phyloP scores from a whole-genome alignment of 2,329 filamentous ascomycete species.

The Pseudogymnoascus destructans region DNA sequence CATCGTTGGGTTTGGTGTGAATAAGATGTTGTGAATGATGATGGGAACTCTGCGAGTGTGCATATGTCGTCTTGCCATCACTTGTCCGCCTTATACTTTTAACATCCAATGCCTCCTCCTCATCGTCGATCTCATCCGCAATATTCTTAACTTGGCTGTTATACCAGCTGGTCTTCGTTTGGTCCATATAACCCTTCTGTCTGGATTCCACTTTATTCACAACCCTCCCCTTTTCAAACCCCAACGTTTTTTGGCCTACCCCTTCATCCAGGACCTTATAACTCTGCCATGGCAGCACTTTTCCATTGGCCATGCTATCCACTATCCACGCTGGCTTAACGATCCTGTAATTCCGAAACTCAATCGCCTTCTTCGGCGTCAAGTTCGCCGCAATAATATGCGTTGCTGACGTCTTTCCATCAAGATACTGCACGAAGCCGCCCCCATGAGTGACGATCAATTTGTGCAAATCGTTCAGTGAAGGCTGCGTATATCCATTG shows the following conservation, averaged over 20 bases:
- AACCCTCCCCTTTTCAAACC: constrained; percentile 47
- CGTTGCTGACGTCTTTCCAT: constrained; percentile 87
- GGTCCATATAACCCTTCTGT: constrained; percentile 59
- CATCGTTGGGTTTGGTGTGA: background rate
- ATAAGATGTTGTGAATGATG: background rate
- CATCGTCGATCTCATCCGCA: constrained; percentile 31
- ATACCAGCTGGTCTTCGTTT: constrained; percentile 75
- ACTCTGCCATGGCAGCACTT: constrained; percentile 69
- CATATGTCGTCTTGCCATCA: background rate
- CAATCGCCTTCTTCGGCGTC: constrained; percentile 83
- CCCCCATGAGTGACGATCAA: constrained; percentile 90
- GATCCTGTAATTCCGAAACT: constrained; percentile 77
- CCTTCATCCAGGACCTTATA: constrained; percentile 82
- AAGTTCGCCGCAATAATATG: constrained; percentile 88
- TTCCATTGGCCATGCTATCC: constrained; percentile 73
- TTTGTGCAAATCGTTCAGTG: constrained; percentile 74
- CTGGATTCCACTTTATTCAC: constrained; percentile 51
- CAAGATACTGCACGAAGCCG: constrained; percentile 85
- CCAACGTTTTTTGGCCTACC: constrained; percentile 64
- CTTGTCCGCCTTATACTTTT: constrained; percentile 6
- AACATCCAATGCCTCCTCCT: constrained; percentile 23
- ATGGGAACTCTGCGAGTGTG: background rate
- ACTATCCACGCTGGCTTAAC: constrained; percentile 92
- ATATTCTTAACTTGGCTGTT: constrained; percentile 49
- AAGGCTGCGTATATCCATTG: constrained; percentile 91